Evolutionary conservation across 306 rosid genomes (phyloP), one percentile per base, ranked within the genome.

Genomic region (Casuarina glauca): DNA sequence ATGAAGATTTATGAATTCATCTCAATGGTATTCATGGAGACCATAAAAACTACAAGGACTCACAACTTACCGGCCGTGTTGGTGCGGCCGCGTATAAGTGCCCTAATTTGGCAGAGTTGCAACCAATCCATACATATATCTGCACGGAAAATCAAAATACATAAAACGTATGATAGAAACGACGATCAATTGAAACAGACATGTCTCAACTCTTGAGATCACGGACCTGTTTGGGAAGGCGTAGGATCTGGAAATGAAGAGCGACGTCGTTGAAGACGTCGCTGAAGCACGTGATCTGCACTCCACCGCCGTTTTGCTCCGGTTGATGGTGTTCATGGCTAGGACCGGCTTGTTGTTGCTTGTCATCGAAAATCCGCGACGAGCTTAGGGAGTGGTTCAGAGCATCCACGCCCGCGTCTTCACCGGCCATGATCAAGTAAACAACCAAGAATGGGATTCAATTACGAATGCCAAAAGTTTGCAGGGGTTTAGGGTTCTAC

Each of bases 81-180:
- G 91, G 84, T 72, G 97, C 97, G 26, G 97, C 97, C 53, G 94
- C 99, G 80, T 93, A 93, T 80, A 95, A 32, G 74, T 80, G 86
- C 26, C 98, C 99, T 50, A 95, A 80, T 81, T 93, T 93, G 8
- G 89, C 84, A 76, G 94, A 83, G 88, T 82, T 91, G 91, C 86
- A 88, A 83, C 97, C 96, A 79, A 93, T 83, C 98, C 97, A 95
- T 35, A 79, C 96, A 84, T 84, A 87, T 86, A 94, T 88, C 97
- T 94, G 84, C 45, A 19, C 35, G 6, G 39, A 8, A 58, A 58
- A 58, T 58, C 26, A 10, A 20, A 58, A 9, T 11, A 38, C 12
- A 8, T 58, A 20, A 26, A 48, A 13, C 20, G 41, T 3, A 36
- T 6, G 11, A 61, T 9, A 58, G 50, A 6, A 70, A 46, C 48